Percentiles rank a stretch among this genome's conserved stretches.
Conservation (phyloP, 1,139 yeast genomes). For the Tardiomyces blankii region DNA sequence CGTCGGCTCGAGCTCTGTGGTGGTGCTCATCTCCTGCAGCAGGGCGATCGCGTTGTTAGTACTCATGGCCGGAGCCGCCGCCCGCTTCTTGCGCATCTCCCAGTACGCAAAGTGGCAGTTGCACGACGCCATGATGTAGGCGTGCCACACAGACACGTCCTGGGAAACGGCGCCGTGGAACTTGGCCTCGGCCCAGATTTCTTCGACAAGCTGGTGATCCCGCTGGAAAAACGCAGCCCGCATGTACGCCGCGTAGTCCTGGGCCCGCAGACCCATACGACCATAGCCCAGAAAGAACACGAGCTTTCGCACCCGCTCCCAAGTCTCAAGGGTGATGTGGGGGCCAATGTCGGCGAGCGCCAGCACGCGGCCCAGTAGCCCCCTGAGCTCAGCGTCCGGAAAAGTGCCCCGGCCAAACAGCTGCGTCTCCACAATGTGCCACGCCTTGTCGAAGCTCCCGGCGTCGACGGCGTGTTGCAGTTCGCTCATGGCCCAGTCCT, state of each 20-base stretch:
- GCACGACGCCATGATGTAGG: slow-evolving; percentile 23
- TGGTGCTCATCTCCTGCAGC: neutral
- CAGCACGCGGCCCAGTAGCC: slow-evolving; percentile 3
- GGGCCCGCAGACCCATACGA: slow-evolving; percentile 13
- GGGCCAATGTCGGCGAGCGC: slow-evolving; percentile 3
- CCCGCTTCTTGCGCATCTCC: slow-evolving; percentile 7
- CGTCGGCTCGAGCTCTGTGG: neutral
- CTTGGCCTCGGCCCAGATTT: slow-evolving; percentile 19
- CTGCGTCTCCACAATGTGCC: slow-evolving; percentile 3
- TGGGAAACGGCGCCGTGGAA: slow-evolving; percentile 12
- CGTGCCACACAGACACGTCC: slow-evolving; percentile 24
- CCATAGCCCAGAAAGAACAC: slow-evolving; percentile 9
- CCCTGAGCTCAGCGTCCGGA: neutral
- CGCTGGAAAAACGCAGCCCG: neutral
- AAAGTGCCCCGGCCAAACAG: neutral
- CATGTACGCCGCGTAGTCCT: slow-evolving; percentile 14
- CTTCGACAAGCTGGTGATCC: neutral
- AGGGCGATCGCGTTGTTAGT: neutral
- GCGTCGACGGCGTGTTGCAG: neutral
- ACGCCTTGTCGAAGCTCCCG: slow-evolving; percentile 1
- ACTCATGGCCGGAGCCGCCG: neutral
- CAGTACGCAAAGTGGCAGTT: slow-evolving; percentile 23
- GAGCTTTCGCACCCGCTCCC: slow-evolving; percentile 4
- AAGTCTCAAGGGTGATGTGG: neutral
- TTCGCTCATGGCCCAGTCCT: neutral